These are phyloP conservation scores for Rhodotorula sp. DNA, from an alignment of 1,284 basidiomycete species.

Conservation along the genomic window DNA sequence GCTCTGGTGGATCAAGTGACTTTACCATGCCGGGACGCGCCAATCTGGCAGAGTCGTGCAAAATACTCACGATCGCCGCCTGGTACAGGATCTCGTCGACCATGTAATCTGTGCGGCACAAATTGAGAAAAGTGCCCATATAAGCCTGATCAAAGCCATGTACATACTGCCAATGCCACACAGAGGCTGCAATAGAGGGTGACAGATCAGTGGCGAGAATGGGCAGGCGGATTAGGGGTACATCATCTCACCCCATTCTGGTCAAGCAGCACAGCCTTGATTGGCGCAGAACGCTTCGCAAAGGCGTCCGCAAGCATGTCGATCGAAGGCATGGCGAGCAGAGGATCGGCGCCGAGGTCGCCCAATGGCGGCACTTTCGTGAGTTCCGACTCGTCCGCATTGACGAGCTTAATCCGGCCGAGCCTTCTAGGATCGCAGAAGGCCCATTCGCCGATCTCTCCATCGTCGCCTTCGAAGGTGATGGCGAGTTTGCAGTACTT, in stretches of 20 bases:
- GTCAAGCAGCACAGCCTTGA: slow-evolving; percentile 75
- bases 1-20: neutral
- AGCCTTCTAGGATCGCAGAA: slow-evolving; percentile 70
- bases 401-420: slow-evolving; percentile 49
- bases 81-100: slow-evolving; percentile 77
- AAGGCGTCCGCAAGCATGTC: slow-evolving; percentile 60
- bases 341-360: slow-evolving; percentile 74
- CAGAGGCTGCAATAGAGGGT: slow-evolving; percentile 14
- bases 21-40: neutral
- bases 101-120: slow-evolving; percentile 28
- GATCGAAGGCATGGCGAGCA: slow-evolving; percentile 66
- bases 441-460: slow-evolving; percentile 51
- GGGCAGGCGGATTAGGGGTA: too few relatives aligned
- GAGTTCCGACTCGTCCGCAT: slow-evolving; percentile 53
- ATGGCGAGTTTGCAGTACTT: slow-evolving; percentile 64
- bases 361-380: slow-evolving; percentile 61
- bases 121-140: too few relatives aligned
- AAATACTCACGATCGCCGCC: slow-evolving; percentile 55
- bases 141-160: neutral
- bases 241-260: slow-evolving; percentile 57
- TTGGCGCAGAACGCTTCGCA: slow-evolving; percentile 63
- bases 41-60: too few relatives aligned
- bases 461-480: slow-evolving; percentile 5
- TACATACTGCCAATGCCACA: slow-evolving; percentile 75
- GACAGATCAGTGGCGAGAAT: neutral